Percentiles rank a stretch among this genome's conserved stretches.
Evolutionary conservation across 2,329 filamentous ascomycete genomes (phyloP).

Genomic region (Fusarium poae): DNA sequence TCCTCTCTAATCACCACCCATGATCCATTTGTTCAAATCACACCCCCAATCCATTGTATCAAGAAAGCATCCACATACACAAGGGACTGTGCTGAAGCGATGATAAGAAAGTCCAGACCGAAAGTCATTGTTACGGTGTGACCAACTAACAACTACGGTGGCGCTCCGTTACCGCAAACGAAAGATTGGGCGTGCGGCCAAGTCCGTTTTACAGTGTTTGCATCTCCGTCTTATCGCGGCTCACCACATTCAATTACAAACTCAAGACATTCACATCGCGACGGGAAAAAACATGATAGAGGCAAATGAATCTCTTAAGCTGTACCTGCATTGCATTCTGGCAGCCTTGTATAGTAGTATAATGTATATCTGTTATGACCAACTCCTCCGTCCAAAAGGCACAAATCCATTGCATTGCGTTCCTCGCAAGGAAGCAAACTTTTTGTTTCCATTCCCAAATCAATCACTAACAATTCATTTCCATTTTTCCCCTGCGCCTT

Average conservation of each 20-base stretch:
- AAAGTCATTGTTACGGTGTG: neutral
- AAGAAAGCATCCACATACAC: neutral
- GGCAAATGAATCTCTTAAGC: slow-evolving; percentile 42
- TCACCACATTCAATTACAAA: neutral
- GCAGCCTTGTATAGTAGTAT: slow-evolving; percentile 48
- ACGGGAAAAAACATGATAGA: slow-evolving; percentile 2
- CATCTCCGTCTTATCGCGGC: neutral
- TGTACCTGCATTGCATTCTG: slow-evolving; percentile 49
- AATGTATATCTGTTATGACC: slow-evolving; percentile 44
- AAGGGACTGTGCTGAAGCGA: neutral
- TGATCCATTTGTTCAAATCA: neutral
- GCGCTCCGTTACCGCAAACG: neutral
- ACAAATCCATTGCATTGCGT: slow-evolving; percentile 37
- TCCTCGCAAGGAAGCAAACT: slow-evolving; percentile 39
- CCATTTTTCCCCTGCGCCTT: slow-evolving; percentile 30
- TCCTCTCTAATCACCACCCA: neutral
- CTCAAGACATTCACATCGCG: neutral
- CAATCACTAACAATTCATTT: slow-evolving; percentile 8
- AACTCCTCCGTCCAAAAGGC: slow-evolving; percentile 27
- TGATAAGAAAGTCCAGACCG: slow-evolving; percentile 4
- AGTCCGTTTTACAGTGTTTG: neutral
- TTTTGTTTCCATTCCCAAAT: slow-evolving; percentile 39
- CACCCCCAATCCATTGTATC: neutral
- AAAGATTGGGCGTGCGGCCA: neutral
- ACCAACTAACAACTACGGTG: neutral